phyloP scores from a whole-genome alignment of 129 eudicot genomes.

The Tanacetum coccineum region DNA sequence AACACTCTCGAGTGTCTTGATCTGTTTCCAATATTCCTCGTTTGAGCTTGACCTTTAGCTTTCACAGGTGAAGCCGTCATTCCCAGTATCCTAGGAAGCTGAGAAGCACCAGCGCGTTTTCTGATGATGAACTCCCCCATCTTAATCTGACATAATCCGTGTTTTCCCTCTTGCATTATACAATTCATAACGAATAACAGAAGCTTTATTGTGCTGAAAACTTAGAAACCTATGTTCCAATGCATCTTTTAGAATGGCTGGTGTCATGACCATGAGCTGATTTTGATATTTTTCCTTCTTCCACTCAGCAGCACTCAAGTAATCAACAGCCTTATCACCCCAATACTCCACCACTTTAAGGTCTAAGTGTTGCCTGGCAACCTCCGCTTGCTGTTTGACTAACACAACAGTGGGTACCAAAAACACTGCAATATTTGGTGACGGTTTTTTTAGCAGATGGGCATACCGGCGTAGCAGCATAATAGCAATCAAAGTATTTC shows the following conservation, averaged over 20 bases:
- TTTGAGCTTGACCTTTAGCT: slow-evolving; percentile 63
- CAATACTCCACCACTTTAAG: slow-evolving; percentile 84
- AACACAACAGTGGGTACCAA: slow-evolving; percentile 92
- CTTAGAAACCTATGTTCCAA: slow-evolving; percentile 63
- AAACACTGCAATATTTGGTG: slow-evolving; percentile 62
- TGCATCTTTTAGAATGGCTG: slow-evolving; percentile 63
- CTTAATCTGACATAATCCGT: slow-evolving; percentile 82
- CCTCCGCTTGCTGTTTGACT: slow-evolving; percentile 90
- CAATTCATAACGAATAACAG: slow-evolving; percentile 88
- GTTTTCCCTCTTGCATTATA: slow-evolving; percentile 82
- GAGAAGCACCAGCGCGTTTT: slow-evolving; percentile 19
- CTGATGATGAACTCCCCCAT: slow-evolving; percentile 77
- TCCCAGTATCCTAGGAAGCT: slow-evolving; percentile 83
- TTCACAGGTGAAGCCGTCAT: slow-evolving; percentile 96
- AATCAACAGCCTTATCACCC: slow-evolving; percentile 92
- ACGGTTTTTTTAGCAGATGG: slow-evolving; percentile 55
- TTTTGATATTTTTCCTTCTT: slow-evolving; percentile 43
- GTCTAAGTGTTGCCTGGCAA: slow-evolving; percentile 51
- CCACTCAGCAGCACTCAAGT: slow-evolving; percentile 83
- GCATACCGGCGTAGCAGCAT: slow-evolving; percentile 88
- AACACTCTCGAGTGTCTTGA: slow-evolving; percentile 54
- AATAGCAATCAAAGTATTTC: slow-evolving; percentile 78
- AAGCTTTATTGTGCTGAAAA: slow-evolving; percentile 54
- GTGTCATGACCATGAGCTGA: slow-evolving; percentile 98
- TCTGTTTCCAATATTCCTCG: slow-evolving; percentile 54